These are phyloP conservation scores for Zygosaccharomyces pseudobailii DNA, from an alignment of 1,139 yeast genomes.

Conservation along the genomic window DNA sequence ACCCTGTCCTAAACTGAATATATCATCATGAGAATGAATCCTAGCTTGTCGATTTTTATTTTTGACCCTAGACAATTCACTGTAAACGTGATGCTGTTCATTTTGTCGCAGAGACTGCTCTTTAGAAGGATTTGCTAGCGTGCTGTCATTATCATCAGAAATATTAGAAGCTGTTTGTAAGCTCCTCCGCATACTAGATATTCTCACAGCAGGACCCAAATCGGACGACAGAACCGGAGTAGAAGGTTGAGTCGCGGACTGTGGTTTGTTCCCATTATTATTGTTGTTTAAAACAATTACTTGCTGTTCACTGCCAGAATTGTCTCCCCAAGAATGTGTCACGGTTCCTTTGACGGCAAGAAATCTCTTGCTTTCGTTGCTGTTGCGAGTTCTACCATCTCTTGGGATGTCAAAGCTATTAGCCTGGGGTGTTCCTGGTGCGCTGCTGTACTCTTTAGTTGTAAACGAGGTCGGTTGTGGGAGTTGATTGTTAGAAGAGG, in stretches of 20 bases:
- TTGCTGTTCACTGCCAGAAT: conserved; percentile 17
- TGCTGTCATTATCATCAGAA: conserved; percentile 4
- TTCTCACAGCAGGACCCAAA: conserved; percentile 16
- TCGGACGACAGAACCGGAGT: conserved; percentile 6
- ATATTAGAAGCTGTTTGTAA: conserved; percentile 5
- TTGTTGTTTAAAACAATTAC: conserved; percentile 27
- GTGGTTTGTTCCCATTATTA: neutral
- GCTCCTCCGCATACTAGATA: conserved; percentile 9
- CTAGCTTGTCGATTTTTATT: conserved; percentile 28
- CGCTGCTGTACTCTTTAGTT: conserved; percentile 9
- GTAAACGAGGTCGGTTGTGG: conserved; percentile 7
- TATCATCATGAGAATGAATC: conserved; percentile 31
- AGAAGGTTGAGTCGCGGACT: conserved; percentile 1
- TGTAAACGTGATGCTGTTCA: conserved; percentile 13
- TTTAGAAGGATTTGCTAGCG: conserved; percentile 4
- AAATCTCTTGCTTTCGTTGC: conserved; percentile 9
- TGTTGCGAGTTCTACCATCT: neutral
- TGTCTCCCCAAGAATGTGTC: conserved; percentile 39
- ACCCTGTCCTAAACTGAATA: conserved; percentile 16
- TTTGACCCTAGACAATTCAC: conserved; percentile 12
- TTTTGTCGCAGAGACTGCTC: conserved; percentile 4
- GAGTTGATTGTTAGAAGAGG: conserved; percentile 14
- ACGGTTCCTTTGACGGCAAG: conserved; percentile 39
- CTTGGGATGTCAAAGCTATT: conserved; percentile 3
- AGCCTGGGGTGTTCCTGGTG: conserved; percentile 14